These are phyloP conservation scores for Cucurbita moschata DNA, from an alignment of 306 rosid genomes.

Conservation along the genomic window DNA sequence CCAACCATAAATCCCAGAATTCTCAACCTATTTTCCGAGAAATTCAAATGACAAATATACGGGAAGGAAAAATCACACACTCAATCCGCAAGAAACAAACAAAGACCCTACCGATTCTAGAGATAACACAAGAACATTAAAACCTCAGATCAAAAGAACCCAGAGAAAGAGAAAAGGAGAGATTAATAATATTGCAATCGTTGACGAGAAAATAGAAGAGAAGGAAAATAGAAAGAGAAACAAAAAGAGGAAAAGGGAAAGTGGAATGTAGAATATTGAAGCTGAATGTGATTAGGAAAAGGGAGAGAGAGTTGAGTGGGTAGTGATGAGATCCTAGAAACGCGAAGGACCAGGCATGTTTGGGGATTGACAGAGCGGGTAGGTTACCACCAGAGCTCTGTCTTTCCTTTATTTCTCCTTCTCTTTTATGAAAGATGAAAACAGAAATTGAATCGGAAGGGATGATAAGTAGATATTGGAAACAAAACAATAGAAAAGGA, in stretches of 20 bases:
- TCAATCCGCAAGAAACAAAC: not conserved
- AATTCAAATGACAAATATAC: not conserved
- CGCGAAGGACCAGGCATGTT: constrained; percentile 22
- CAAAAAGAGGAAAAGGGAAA: not conserved
- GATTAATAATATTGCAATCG: not conserved
- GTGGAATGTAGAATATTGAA: constrained; percentile 3
- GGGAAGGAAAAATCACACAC: not conserved
- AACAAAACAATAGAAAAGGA: not conserved
- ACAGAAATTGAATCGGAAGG: not conserved
- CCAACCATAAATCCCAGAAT: not conserved
- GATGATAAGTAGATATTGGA: not conserved
- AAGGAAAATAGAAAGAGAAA: not conserved
- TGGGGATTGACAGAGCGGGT: constrained; percentile 20
- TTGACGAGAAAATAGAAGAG: not conserved
- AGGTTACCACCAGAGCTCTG: not conserved
- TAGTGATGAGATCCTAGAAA: constrained; percentile 18
- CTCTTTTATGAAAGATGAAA: not conserved
- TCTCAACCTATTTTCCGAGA: not conserved
- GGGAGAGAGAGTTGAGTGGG: constrained; percentile 23
- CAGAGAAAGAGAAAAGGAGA: not conserved
- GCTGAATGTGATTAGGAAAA: constrained; percentile 17
- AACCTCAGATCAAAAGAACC: constrained; percentile 7
- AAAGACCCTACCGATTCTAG: not conserved
- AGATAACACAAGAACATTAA: not conserved
- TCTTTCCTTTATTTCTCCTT: not conserved